These are phyloP conservation scores for Microdochium paspali DNA, from an alignment of 2,329 filamentous ascomycete species.

Conservation along the genomic window DNA sequence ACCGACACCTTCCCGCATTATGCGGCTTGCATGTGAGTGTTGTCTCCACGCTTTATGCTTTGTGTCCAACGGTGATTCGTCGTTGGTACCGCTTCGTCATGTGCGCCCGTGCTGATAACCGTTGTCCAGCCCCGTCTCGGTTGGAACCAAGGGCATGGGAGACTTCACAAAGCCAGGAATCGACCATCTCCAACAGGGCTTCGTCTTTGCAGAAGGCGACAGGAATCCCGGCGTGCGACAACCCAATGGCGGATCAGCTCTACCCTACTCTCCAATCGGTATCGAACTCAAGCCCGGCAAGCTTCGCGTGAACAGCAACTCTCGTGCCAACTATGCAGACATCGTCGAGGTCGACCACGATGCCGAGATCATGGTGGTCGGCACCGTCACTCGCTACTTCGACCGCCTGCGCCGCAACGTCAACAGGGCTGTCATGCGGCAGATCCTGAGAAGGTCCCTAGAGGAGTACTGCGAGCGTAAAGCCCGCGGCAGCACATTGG, in stretches of 20 bases:
- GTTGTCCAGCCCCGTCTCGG: conserved; percentile 19
- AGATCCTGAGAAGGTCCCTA: conserved; percentile 21
- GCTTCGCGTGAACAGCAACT: conserved; percentile 23
- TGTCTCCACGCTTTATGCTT: background rate
- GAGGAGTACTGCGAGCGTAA: conserved; percentile 21
- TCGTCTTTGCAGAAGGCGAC: conserved; percentile 22
- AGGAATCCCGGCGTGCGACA: conserved; percentile 18
- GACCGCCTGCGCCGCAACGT: conserved; percentile 24
- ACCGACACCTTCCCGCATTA: conserved; percentile 24
- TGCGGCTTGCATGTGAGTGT: conserved; percentile 25
- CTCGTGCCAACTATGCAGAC: conserved; percentile 25
- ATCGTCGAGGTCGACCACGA: conserved; percentile 25
- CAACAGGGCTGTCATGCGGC: conserved; percentile 26
- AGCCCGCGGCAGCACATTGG: background rate
- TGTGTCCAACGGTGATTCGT: background rate
- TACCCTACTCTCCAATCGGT: conserved; percentile 23
- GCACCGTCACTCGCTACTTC: conserved; percentile 25
- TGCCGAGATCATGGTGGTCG: conserved; percentile 23
- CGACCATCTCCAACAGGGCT: conserved; percentile 24
- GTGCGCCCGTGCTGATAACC: background rate
- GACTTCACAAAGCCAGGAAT: conserved; percentile 26
- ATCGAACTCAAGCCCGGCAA: conserved; percentile 21
- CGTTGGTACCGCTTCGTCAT: background rate
- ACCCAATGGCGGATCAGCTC: conserved; percentile 13
- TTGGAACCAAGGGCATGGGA: conserved; percentile 16